Evolutionary conservation across 179 eudicot genomes (phyloP).

Genomic region (Carnegiea gigantea): DNA sequence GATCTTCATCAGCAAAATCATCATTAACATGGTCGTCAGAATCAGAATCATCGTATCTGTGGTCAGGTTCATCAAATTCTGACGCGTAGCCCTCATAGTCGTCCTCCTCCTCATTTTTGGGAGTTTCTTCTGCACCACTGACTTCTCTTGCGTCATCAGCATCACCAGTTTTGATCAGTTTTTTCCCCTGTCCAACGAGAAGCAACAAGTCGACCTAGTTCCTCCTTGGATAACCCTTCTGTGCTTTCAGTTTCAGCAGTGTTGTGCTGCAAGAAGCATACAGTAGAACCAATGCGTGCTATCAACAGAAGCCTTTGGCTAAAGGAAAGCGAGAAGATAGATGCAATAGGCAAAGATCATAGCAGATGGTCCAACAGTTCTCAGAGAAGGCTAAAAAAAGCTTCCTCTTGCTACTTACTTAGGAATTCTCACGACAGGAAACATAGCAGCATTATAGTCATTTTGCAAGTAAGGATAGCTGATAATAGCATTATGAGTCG

Average conservation of each 20-base stretch:
- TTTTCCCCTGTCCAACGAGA: constrained; percentile 96
- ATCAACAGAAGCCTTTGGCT: constrained; percentile 12
- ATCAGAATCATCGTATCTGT: constrained; percentile 58
- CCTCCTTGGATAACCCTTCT: constrained; percentile 80
- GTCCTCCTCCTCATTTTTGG: constrained; percentile 53
- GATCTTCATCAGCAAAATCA: constrained; percentile 54
- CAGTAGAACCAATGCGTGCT: constrained; percentile 6
- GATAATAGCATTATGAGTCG: no score
- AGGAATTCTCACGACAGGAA: no score
- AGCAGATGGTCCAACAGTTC: neutral
- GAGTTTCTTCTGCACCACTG: constrained; percentile 42
- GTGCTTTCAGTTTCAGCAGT: constrained; percentile 47
- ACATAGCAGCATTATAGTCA: no score
- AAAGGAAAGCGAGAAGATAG: neutral
- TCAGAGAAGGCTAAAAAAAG: no score
- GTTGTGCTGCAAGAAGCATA: constrained; percentile 37
- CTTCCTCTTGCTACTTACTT: no score
- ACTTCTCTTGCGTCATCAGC: constrained; percentile 38
- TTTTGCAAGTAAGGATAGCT: no score
- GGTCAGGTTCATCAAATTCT: constrained; percentile 60
- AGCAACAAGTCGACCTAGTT: constrained; percentile 90
- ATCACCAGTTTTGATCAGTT: constrained; percentile 43
- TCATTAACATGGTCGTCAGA: constrained; percentile 51
- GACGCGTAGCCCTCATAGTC: constrained; percentile 74
- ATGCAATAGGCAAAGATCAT: neutral